Evolutionary conservation across 2,329 filamentous ascomycete genomes (phyloP), one percentile per base, ranked within the genome.

Genomic region (Salinomyces thailandicus): DNA sequence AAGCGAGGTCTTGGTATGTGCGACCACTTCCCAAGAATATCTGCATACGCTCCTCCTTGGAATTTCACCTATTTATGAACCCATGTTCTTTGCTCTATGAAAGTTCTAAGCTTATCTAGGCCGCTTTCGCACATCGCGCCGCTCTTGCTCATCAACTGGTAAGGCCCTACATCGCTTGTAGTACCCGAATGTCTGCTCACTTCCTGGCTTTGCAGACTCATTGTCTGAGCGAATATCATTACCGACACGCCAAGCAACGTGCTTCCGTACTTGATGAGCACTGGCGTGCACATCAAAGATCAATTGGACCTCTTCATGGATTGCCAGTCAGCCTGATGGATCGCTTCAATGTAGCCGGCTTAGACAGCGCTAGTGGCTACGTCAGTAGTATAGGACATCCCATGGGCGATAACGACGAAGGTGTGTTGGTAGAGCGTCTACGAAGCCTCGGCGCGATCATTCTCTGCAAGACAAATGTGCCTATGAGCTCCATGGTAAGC

Each of bases 391-490:
- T 47, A 13, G 44, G 42, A 3, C 33, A 33, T 18, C 17, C 14
- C 19, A 37, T 35, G 35, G 37, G 24, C 2, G 19, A 16, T 9
- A 31, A 37, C 12, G 37, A 42, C 16, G 41, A 44, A 28, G 40
- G 40, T 18, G 35, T 36, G 11, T 16, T 48, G 17, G 38, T 46
- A 11, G 30, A 30, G 15, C 19, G 17, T 18, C 36, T 48, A 22
- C 35, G 35, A 12, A 12, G 31, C 13, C 19, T 35, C 28, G 44
- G 45, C 26, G 45, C 43, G 22, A 22, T 48, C 13, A 36, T 46
- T 22, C 38, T 36, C 19, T 43, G 36, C 36, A 46, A 46, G 36
- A 46, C 44, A 19, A 46, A 44, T 20, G 42, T 46, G 5, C 42
- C 44, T 13, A 43, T 43, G 41, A 41, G 41, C 35, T 28, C 36